These are phyloP conservation scores for Orbilia quercus DNA, from an alignment of 2,329 filamentous ascomycete genomes.

Conservation along the genomic window DNA sequence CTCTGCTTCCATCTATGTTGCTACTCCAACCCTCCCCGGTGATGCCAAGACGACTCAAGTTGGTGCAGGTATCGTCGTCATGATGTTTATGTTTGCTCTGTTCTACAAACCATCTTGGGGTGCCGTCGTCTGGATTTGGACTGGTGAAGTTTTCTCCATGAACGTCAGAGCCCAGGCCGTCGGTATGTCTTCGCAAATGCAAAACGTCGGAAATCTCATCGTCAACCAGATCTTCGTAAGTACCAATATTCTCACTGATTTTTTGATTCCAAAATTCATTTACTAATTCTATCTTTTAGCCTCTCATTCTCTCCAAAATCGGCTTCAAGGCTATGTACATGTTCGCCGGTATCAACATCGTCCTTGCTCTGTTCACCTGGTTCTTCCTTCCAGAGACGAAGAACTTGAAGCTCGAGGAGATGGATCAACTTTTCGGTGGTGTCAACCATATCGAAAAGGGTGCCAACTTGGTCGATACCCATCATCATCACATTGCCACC, in stretches of 20 bases:
- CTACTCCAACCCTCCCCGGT: slow-evolving; percentile 68
- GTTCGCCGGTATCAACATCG: slow-evolving; percentile 53
- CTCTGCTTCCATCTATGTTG: slow-evolving; percentile 70
- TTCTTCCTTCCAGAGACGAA: slow-evolving; percentile 54
- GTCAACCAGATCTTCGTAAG: slow-evolving; percentile 56
- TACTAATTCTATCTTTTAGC: slow-evolving; percentile 27
- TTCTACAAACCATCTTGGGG: slow-evolving; percentile 74
- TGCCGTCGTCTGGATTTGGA: slow-evolving; percentile 73
- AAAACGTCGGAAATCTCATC: slow-evolving; percentile 53
- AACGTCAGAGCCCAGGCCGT: slow-evolving; percentile 54
- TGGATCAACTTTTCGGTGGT: slow-evolving; percentile 70
- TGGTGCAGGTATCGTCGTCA: slow-evolving; percentile 75
- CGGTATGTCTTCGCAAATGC: slow-evolving; percentile 54
- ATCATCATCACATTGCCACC: not conserved
- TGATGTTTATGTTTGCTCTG: slow-evolving; percentile 74
- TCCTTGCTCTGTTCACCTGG: slow-evolving; percentile 49
- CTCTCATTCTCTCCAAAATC: slow-evolving; percentile 37
- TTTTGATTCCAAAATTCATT: not conserved
- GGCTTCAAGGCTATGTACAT: slow-evolving; percentile 56
- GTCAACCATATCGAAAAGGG: slow-evolving; percentile 70
- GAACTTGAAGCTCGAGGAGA: slow-evolving; percentile 68
- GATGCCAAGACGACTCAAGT: slow-evolving; percentile 71
- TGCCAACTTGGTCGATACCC: slow-evolving; percentile 64
- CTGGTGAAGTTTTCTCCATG: slow-evolving; percentile 56
- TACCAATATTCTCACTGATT: not conserved